These are phyloP conservation scores for Colletotrichum tabaci DNA, from an alignment of 2,329 filamentous ascomycete species.

Conservation along the genomic window DNA sequence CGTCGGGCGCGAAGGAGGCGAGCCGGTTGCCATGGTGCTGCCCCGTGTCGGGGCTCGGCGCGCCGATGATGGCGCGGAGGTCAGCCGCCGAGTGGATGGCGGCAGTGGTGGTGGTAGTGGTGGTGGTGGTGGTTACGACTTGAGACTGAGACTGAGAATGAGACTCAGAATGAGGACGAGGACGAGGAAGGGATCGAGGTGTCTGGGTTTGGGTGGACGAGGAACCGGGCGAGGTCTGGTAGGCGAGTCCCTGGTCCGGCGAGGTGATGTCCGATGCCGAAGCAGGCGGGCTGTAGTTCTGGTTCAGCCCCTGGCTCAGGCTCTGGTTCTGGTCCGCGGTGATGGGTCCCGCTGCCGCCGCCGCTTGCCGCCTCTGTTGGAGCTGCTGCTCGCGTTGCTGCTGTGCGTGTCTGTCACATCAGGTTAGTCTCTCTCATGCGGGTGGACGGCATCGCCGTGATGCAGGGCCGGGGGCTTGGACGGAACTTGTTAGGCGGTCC, in stretches of 20 bases:
- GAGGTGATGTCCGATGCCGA: constrained; percentile 31
- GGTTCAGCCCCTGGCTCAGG: too few species aligned
- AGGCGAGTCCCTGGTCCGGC: constrained; percentile 21
- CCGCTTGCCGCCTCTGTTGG: not conserved
- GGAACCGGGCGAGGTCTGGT: constrained; percentile 25
- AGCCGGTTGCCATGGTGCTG: constrained; percentile 19
- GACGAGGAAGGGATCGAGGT: not conserved
- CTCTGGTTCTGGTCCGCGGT: not conserved
- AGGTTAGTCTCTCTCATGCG: constrained; percentile 17
- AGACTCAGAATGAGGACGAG: not conserved
- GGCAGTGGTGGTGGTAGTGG: not conserved
- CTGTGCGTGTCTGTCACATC: constrained; percentile 21
- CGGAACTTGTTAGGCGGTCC: constrained; percentile 48
- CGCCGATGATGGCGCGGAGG: constrained; percentile 35
- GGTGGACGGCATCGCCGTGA: not conserved
- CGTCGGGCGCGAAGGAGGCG: constrained; percentile 33
- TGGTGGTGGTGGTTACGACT: not conserved
- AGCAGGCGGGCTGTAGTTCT: constrained; percentile 8
- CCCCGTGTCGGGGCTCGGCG: constrained; percentile 24
- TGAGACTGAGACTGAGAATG: not conserved
- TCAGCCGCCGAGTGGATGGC: constrained; percentile 13
- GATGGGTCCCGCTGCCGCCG: not conserved
- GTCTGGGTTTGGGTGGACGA: constrained; percentile 12
- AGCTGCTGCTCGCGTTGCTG: constrained; percentile 4
- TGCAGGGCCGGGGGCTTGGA: not conserved